Base-by-base conservation (phyloP, 768 basidiomycete genomes). In the Lactifluus piperatus region DNA sequence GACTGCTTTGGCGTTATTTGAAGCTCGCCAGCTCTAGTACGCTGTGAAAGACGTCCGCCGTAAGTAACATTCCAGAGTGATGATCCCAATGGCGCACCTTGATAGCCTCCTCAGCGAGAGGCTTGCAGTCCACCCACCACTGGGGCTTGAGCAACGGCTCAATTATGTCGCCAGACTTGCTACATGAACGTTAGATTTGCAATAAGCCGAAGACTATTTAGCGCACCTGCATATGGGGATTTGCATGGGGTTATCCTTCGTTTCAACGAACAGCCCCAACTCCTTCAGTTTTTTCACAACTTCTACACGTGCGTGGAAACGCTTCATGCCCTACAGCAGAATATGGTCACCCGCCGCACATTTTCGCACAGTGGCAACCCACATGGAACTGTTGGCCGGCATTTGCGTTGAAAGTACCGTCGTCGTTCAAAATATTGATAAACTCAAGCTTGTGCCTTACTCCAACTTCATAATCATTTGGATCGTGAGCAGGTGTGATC, bases 401-500 rank as follows among this genome's bases (percentile, higher is more conserved):
- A 68, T 94, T 94, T 27, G 78, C 83, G 69, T 97, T 98, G 70
- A 94, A 80, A 0, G 95, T 98, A 9, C 97, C 97, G 68, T 99
- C 92, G 66, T 98, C 95, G 68, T 97, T 97, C 67, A 98, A 71
- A 63, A 98, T 87, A 67, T 88, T 97, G 75, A 99, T 86, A 69
- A 97, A 95, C 47, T 89, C 85, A 22, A 99, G 78, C 13, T 85
- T 82, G 69, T 98, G 92, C 43, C 95, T 76, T 67, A 83, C 68
- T 10, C 93, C 97, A 64, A 94, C 93, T 64, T 93, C 92, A 72
- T 95, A 98, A 79, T 98, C 95, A 69, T 94, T 94, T 16, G 85
- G 89, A 70, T 98, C 97, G 69, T 98, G 97, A 0, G 95, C 97
- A 16, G 97, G 97, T 0, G 97, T 98, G 68, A 98, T 97, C 76